Base-by-base conservation (phyloP, 192 early-diverging fungal species). In the Coemansia sp. region DNA sequence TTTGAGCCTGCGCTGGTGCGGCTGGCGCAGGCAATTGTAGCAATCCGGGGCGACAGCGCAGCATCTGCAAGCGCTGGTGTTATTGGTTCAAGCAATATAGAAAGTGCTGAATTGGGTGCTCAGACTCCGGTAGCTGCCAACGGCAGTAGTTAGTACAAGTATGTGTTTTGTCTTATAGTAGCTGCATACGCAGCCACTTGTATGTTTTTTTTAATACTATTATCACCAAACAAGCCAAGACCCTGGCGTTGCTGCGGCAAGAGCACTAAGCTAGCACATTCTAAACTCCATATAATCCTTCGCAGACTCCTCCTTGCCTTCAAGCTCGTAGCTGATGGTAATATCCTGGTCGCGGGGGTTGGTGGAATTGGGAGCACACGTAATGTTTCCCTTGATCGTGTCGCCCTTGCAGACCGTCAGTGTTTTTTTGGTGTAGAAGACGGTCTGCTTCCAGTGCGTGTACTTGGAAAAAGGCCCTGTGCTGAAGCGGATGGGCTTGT, bases 401-500 rank as follows among this genome's bases (percentile, higher is more conserved):
- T 94, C 94, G 51, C 92, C 89, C 54, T 86, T 80, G 63, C 91
- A 89, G 57, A 89, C 85, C 31, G 85, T 90, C 71, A 91, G 64
- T 19, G 87, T 82, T 64, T 93, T 87, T 25, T 78, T 79, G 53
- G 93, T 90, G 72, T 97, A 95, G 78, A 99, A 98, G 46, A 99
- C 94, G 25, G 97, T 98, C 84, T 99, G 97, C 83, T 98, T 97
- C 97, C 97, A 99, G 74, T 99, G 97, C n/a, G 97, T 99, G 85
- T 97, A 90, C 80, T 87, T 81, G 68, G 86, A 81, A 68, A 92
- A 87, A 5, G 93, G 89, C 31, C 96, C 85, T 63, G 96, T 90
- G 74, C 93, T 81, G 77, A 94, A 87, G 51, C 80, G 76, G 25
- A 97, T 85, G 52, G 88, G 89, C 71, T 94, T 91, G 79, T 96